Evolutionary conservation across 2,329 filamentous ascomycete genomes (phyloP), one percentile per base, ranked within the genome.

Genomic region (Colletotrichum ledebouriae): DNA sequence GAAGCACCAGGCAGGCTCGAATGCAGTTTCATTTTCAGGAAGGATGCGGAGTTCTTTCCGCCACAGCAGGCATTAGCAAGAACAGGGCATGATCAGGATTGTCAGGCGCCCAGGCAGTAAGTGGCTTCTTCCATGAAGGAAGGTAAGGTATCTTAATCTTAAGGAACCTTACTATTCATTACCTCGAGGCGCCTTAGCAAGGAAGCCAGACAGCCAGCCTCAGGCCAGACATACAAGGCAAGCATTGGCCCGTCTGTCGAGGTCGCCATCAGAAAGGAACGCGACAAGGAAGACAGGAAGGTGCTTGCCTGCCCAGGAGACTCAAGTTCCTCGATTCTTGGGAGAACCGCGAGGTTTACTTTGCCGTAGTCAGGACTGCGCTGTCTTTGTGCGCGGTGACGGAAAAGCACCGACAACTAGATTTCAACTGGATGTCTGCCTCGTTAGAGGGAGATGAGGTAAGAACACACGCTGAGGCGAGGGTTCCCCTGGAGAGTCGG

Each of bases 1-100:
- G 58, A 9, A 57, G 52, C 17, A 41, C 17, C 59, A 33, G 41
- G 17, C 34, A 63, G 53, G 59, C 44, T 59, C 53, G 37, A 64
- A 22, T 49, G 60, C 7, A 33, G 65, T 64, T 65, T 65, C 65
- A 50, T 49, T 68, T 68, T 65, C 47, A 64, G 53, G 60, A 59
- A 68, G 47, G 22, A 41, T 63, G 59, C 64, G 64, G 64, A 67
- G 64, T 63, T 67, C 60, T 58, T 64, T 67, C 64, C 60, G 60
- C 46, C 46, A 50, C 37, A 39, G 47, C 20, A 41, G 49, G n/a
- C 46, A 46, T 22, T 47, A 20, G n/a, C 59, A 25, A 17, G 53
- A 15, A 39, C 12, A 25, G 25, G 25, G 25, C 25, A 25, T 4
- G 25, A 25, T 39, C 53, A 57, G 55, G 13, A 11, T 39, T 39